Evolutionary conservation across 176 grass and related monocot genomes (phyloP).

Genomic region (Coix lacrymajobi): DNA sequence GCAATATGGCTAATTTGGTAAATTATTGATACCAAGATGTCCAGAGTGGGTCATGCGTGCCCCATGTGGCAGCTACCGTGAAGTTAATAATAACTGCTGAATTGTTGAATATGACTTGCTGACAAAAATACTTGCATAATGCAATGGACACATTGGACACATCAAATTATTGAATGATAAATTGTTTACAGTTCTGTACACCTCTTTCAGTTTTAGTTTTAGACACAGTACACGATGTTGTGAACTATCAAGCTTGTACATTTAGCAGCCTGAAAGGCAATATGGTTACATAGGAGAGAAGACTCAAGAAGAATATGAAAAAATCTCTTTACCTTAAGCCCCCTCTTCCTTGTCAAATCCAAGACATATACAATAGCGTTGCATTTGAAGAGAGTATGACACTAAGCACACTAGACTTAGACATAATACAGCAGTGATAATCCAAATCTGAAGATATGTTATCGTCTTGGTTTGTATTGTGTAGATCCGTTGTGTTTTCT

Average conservation of each 20-base stretch:
- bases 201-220: neutral
- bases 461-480: neutral
- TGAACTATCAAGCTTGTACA: no score
- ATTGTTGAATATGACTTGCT: neutral
- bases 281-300: neutral
- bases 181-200: neutral
- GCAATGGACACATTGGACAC: neutral
- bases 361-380: neutral
- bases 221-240: neutral
- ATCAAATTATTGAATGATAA: neutral
- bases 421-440: neutral
- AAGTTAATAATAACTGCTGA: neutral
- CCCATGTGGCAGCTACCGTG: neutral
- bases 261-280: neutral
- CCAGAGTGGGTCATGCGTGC: neutral
- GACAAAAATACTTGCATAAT: neutral
- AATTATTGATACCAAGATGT: neutral
- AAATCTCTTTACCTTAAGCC: neutral
- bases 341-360: neutral
- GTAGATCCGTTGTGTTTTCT: neutral
- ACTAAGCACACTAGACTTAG: neutral
- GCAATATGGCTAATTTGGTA: neutral
- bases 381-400: neutral
- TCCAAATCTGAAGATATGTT: neutral
- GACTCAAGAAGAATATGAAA: neutral